These are phyloP conservation scores for Cladophialophora yegresii DNA, from an alignment of 2,329 filamentous ascomycete genomes.

Conservation along the genomic window DNA sequence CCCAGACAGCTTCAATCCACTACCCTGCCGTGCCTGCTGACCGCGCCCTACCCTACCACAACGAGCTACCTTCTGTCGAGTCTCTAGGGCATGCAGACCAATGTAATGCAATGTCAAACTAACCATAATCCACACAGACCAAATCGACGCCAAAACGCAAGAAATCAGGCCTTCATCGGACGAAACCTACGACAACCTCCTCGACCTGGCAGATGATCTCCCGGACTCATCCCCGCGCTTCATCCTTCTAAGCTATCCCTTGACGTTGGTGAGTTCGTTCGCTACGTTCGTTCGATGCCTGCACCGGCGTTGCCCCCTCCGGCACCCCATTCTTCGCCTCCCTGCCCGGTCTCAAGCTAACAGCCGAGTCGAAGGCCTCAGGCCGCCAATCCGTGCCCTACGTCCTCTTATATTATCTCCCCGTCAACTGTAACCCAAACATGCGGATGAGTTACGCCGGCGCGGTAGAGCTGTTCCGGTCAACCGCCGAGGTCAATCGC, in stretches of 20 bases:
- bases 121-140: slow-evolving; percentile 15
- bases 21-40: background rate
- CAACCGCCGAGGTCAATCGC: slow-evolving; percentile 83
- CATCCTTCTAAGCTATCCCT: slow-evolving; percentile 83
- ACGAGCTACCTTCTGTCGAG: background rate
- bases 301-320: too few relatives aligned
- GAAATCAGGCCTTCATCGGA: slow-evolving; percentile 85
- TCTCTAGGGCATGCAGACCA: background rate
- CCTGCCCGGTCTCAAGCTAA: background rate
- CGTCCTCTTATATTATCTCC: slow-evolving; percentile 91
- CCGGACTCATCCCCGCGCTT: slow-evolving; percentile 91
- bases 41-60: background rate
- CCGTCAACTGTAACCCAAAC: slow-evolving; percentile 84
- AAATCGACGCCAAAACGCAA: slow-evolving; percentile 89
- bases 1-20: background rate
- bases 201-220: slow-evolving; percentile 81
- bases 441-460: slow-evolving; percentile 92
- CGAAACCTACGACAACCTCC: slow-evolving; percentile 77
- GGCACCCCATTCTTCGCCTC: slow-evolving; percentile 37
- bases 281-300: background rate
- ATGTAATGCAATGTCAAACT: background rate
- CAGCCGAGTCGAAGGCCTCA: slow-evolving; percentile 63
- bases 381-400: slow-evolving; percentile 89
- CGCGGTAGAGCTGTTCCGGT: slow-evolving; percentile 93
- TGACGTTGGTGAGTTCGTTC: slow-evolving; percentile 72